Conservation (phyloP, 2,329 filamentous ascomycete species). For the Pestalotiopsis sp. region DNA sequence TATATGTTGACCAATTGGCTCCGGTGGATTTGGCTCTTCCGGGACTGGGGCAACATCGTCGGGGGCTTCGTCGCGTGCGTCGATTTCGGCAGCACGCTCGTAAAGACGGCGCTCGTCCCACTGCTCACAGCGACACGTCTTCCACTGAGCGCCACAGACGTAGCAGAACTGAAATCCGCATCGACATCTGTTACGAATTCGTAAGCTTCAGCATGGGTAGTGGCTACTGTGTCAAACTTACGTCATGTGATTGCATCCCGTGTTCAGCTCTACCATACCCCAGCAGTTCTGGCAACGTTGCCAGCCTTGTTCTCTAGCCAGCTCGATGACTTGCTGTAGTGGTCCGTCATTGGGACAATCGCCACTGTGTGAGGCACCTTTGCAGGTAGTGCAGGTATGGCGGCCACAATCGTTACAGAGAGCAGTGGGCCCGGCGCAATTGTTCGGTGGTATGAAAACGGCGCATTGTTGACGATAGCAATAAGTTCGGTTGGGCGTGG, state of each 20-base stretch:
- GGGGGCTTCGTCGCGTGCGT: slow-evolving; percentile 25
- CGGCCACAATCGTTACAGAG: slow-evolving; percentile 43
- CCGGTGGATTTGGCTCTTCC: background rate
- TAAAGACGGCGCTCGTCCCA: slow-evolving; percentile 41
- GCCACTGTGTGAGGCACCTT: slow-evolving; percentile 42
- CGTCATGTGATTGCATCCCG: slow-evolving; percentile 61
- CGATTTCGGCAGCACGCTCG: slow-evolving; percentile 33
- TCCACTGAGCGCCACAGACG: slow-evolving; percentile 45
- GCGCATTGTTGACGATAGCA: slow-evolving; percentile 49
- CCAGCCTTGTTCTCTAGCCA: slow-evolving; percentile 50
- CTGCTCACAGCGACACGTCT: slow-evolving; percentile 37
- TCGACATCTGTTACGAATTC: slow-evolving; percentile 40
- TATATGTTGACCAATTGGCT: background rate
- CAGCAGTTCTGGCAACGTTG: slow-evolving; percentile 50
- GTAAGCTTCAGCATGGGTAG: background rate
- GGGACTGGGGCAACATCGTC: background rate
- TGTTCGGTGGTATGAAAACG: slow-evolving; percentile 42
- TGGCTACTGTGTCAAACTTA: slow-evolving; percentile 35
- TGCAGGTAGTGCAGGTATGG: slow-evolving; percentile 55
- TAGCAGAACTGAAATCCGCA: slow-evolving; percentile 55
- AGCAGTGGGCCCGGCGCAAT: slow-evolving; percentile 36
- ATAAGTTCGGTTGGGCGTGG: slow-evolving; percentile 51
- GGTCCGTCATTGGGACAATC: slow-evolving; percentile 50
- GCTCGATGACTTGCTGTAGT: slow-evolving; percentile 39
- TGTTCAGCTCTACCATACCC: slow-evolving; percentile 48